Evolutionary conservation across 2,329 filamentous ascomycete species (phyloP).

Genomic region (Verruconis gallopava): DNA sequence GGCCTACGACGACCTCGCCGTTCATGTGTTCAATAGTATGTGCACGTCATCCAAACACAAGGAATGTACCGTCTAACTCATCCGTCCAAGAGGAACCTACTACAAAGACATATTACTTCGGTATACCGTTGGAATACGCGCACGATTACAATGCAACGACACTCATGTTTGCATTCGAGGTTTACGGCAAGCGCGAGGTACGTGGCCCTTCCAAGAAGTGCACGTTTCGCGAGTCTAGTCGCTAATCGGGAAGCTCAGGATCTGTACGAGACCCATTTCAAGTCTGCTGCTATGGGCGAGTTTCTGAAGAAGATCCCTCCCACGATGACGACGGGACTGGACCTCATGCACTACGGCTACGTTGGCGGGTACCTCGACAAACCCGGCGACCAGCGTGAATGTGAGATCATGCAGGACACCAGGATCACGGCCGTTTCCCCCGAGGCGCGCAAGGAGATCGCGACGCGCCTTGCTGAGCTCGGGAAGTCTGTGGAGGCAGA

Average conservation of each 20-base stretch:
- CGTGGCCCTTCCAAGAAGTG: not conserved
- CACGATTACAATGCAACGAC: constrained; percentile 20
- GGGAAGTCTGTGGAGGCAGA: constrained; percentile 11
- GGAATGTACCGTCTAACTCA: too few species aligned
- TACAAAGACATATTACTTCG: constrained; percentile 32
- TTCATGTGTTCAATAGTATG: constrained; percentile 19
- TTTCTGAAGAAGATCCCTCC: constrained; percentile 19
- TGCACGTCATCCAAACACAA: too few species aligned
- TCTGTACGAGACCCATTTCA: constrained; percentile 22
- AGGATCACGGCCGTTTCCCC: constrained; percentile 15
- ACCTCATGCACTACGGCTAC: constrained; percentile 21
- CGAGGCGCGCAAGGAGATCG: constrained; percentile 9
- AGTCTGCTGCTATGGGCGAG: constrained; percentile 18
- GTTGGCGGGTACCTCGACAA: constrained; percentile 21
- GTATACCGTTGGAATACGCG: constrained; percentile 25
- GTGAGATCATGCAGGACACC: constrained; percentile 21
- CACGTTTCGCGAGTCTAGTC: not conserved
- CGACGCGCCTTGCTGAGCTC: constrained; percentile 11
- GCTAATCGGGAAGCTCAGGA: constrained; percentile 14
- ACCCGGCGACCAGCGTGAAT: constrained; percentile 13
- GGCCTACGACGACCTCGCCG: constrained; percentile 27
- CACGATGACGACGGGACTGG: constrained; percentile 22
- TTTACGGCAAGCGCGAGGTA: constrained; percentile 18
- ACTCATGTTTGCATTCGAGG: constrained; percentile 26
- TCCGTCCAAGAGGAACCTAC: constrained; percentile 19